phyloP scores from a whole-genome alignment of 805 yeast genomes.

The Lipomyces mesembrius region DNA sequence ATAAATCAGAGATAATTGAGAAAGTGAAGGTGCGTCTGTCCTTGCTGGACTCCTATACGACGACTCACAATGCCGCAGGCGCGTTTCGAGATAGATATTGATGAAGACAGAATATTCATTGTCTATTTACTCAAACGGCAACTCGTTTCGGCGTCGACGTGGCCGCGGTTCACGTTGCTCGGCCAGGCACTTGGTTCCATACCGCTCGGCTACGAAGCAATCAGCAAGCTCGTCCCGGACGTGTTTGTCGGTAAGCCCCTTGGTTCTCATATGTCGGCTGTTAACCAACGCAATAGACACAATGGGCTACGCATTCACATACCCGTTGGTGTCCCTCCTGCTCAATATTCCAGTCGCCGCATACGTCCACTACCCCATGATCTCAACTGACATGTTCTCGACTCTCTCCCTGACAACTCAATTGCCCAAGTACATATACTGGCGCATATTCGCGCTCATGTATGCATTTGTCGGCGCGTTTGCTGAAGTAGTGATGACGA shows the following conservation, averaged over 20 bases:
- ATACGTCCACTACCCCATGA: conserved; percentile 93
- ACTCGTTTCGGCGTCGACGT: conserved; percentile 69
- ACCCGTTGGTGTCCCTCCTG: conserved; percentile 62
- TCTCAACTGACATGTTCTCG: conserved; percentile 83
- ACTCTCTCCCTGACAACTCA: conserved; percentile 52
- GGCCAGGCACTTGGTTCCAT: conserved; percentile 89
- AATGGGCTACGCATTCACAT: conserved; percentile 89
- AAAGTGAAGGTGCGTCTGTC: conserved; percentile 49
- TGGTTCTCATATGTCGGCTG: background rate
- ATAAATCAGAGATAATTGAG: conserved; percentile 35
- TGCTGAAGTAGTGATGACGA: conserved; percentile 69
- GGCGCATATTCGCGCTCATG: conserved; percentile 66
- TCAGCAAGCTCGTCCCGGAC: conserved; percentile 73
- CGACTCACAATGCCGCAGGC: conserved; percentile 34
- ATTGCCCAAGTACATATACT: conserved; percentile 60
- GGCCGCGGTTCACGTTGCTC: conserved; percentile 78
- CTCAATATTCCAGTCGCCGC: conserved; percentile 77
- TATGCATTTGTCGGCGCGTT: conserved; percentile 71
- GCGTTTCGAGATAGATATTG: conserved; percentile 59
- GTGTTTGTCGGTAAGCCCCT: conserved; percentile 64
- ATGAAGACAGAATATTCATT: conserved; percentile 59
- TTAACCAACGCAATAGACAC: conserved; percentile 54
- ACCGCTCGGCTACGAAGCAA: conserved; percentile 69
- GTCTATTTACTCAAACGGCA: conserved; percentile 61
- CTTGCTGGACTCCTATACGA: background rate